Percentiles rank a stretch among this genome's conserved stretches.
phyloP scores from a whole-genome alignment of 2,329 filamentous ascomycete genomes.

The Aspergillus novoparasiticus region DNA sequence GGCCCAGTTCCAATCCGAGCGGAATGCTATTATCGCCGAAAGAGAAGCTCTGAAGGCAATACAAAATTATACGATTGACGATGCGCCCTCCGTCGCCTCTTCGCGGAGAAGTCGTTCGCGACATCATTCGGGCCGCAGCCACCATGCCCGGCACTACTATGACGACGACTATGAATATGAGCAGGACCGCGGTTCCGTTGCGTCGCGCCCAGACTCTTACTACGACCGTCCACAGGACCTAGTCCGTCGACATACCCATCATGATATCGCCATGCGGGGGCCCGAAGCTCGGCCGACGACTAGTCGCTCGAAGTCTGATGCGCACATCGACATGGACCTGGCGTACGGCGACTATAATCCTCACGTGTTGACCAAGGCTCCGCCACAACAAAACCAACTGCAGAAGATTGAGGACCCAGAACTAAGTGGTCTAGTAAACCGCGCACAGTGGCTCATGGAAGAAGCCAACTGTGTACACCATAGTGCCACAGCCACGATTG shows the following conservation, averaged over 20 bases:
- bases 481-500: conserved; percentile 78
- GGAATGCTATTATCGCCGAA: conserved; percentile 61
- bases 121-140: conserved; percentile 33
- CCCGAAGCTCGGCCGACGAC: conserved; percentile 26
- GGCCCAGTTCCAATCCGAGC: conserved; percentile 73
- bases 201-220: conserved; percentile 22
- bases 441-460: conserved; percentile 75
- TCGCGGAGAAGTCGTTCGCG: conserved; percentile 44
- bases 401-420: conserved; percentile 57
- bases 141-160: conserved; percentile 19
- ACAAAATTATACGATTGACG: conserved; percentile 53
- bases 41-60: conserved; percentile 62
- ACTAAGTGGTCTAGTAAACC: conserved; percentile 68
- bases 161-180: conserved; percentile 29
- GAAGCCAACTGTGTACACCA: conserved; percentile 89
- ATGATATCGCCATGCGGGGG: conserved; percentile 34
- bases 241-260: conserved; percentile 43
- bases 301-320: conserved; percentile 35
- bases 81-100: conserved; percentile 47
- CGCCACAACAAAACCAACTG: conserved; percentile 21
- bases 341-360: conserved; percentile 84
- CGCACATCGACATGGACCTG: conserved; percentile 78
- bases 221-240: conserved; percentile 28
- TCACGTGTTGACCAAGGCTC: conserved; percentile 48
- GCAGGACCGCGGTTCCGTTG: conserved; percentile 32